These are phyloP conservation scores for Sporodiniella umbellata DNA, from an alignment of 371 early-diverging fungal genomes.

Conservation along the genomic window DNA sequence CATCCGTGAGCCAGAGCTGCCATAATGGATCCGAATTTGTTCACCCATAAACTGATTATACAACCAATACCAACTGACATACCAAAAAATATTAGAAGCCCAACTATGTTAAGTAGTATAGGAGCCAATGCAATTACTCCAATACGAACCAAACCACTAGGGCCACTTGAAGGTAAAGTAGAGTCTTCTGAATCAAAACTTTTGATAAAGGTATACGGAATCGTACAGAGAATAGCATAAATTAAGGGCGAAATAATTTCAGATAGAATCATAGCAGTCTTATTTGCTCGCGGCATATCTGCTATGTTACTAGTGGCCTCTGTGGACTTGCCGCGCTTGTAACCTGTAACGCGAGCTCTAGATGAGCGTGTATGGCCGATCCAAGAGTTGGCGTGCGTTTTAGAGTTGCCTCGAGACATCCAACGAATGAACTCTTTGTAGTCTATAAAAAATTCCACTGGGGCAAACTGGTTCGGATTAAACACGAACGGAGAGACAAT, in stretches of 20 bases:
- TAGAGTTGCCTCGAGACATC: constrained; percentile 78
- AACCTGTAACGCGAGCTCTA: constrained; percentile 76
- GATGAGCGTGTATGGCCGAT: constrained; percentile 70
- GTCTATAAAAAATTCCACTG: constrained; percentile 74
- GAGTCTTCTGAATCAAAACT: constrained; percentile 38
- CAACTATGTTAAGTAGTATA: constrained; percentile 67
- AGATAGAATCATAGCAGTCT: constrained; percentile 66
- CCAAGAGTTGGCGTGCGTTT: constrained; percentile 77
- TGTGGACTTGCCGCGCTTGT: constrained; percentile 53
- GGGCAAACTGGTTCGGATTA: constrained; percentile 81
- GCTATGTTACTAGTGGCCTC: constrained; percentile 38
- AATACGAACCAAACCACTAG: constrained; percentile 57
- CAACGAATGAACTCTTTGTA: constrained; percentile 79
- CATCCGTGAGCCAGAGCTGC: constrained; percentile 69
- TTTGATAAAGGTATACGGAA: constrained; percentile 67
- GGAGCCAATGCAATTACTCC: constrained; percentile 71
- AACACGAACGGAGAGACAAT: constrained; percentile 78
- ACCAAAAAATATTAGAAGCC: constrained; percentile 66
- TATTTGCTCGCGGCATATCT: constrained; percentile 67
- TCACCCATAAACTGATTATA: constrained; percentile 57
- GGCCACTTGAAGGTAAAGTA: constrained; percentile 36
- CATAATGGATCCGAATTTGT: constrained; percentile 69
- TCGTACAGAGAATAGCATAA: constrained; percentile 58
- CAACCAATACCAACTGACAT: constrained; percentile 72
- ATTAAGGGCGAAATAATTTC: constrained; percentile 74